Percentiles rank a stretch among this genome's conserved stretches.
phyloP scores from a whole-genome alignment of 2,329 filamentous ascomycete species.

The Nigrograna mackinnonii region DNA sequence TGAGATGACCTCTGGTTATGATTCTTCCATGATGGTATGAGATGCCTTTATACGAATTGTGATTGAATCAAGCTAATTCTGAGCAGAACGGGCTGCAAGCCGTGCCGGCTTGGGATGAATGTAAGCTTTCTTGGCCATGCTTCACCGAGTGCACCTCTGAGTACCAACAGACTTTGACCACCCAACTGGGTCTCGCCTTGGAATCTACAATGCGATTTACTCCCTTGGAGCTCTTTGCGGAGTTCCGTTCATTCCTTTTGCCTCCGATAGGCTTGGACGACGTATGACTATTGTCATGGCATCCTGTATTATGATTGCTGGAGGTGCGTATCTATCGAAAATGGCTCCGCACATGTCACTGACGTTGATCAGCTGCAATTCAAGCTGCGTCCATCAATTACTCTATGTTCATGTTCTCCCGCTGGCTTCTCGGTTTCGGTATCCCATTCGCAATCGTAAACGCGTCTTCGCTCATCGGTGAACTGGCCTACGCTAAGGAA shows the following conservation, averaged over 20 bases:
- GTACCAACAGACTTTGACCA: constrained; percentile 1
- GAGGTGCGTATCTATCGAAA: constrained; percentile 54
- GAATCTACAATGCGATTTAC: constrained; percentile 3
- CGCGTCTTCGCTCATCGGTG: constrained; percentile 62
- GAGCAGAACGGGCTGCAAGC: constrained; percentile 1
- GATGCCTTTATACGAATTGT: neutral
- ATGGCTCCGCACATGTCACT: constrained; percentile 46
- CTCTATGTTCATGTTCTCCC: constrained; percentile 62
- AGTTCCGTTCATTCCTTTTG: constrained; percentile 35
- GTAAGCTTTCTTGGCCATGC: neutral
- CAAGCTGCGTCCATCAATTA: constrained; percentile 1
- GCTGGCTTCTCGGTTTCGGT: constrained; percentile 64
- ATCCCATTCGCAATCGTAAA: constrained; percentile 64
- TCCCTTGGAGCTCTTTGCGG: constrained; percentile 35
- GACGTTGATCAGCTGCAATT: constrained; percentile 7
- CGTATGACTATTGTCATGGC: constrained; percentile 62
- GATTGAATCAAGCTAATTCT: neutral
- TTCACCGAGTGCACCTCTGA: too few species aligned
- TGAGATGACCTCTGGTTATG: constrained; percentile 3
- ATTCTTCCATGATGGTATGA: constrained; percentile 3
- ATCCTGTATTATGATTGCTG: constrained; percentile 60
- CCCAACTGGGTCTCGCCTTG: neutral
- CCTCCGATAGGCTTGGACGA: constrained; percentile 52
- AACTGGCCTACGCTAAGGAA: constrained; percentile 64
- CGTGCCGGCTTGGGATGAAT: constrained; percentile 2